These are phyloP conservation scores for Scenedesmus sp. DNA, from an alignment of 163 green algal genomes.

Conservation along the genomic window DNA sequence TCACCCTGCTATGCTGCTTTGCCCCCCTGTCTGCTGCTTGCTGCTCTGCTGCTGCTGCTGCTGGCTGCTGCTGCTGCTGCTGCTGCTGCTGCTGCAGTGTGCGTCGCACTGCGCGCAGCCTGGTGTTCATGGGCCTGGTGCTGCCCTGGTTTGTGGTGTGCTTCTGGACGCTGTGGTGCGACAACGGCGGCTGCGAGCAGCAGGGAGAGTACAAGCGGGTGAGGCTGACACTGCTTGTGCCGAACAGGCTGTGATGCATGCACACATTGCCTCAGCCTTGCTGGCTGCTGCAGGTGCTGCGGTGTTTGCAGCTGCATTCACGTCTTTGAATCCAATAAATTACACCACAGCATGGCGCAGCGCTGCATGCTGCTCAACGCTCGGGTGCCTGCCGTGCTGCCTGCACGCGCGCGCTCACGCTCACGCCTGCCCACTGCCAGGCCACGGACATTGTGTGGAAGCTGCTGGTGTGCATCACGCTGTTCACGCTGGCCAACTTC, in stretches of 20 bases:
- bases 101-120: conserved; percentile 19
- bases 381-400: neutral
- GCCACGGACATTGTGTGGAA: conserved; percentile 61
- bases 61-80: neutral
- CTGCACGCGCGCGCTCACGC: too few species aligned
- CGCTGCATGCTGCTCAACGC: too few species aligned
- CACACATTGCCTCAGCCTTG: neutral
- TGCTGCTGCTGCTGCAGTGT: conserved; percentile 19
- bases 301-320: neutral
- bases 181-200: neutral
- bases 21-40: neutral
- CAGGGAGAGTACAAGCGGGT: neutral
- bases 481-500: conserved; percentile 64
- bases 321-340: too few species aligned
- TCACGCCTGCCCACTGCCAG: neutral
- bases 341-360: too few species aligned
- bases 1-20: too few species aligned
- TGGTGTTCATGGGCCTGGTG: conserved; percentile 55
- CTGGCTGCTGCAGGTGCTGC: neutral
- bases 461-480: conserved; percentile 64
- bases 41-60: neutral
- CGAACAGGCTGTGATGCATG: neutral
- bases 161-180: conserved; percentile 43
- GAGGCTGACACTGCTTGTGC: conserved; percentile 4
- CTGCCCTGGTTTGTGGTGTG: conserved; percentile 48